phyloP scores from a whole-genome alignment of 164 flowering plant genomes.

The Hamamelis virginiana region DNA sequence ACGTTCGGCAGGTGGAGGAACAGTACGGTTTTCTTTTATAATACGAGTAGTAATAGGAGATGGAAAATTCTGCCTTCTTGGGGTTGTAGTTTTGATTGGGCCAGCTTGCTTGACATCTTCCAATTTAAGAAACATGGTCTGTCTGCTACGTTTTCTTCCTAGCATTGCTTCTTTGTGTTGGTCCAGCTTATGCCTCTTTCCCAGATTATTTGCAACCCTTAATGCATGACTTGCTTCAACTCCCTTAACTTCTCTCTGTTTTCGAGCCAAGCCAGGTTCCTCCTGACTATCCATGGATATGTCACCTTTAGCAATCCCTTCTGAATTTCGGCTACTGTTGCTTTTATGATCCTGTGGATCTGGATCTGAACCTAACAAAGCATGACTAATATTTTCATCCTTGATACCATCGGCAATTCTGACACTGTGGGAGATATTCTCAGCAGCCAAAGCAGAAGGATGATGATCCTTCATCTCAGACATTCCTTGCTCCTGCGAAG shows the following conservation, averaged over 20 bases:
- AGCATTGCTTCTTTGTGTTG: constrained; percentile 83
- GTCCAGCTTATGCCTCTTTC: constrained; percentile 74
- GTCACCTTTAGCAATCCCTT: constrained; percentile 36
- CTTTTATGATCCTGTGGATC: constrained; percentile 32
- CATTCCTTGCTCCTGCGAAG: constrained; percentile 27
- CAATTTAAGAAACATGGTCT: constrained; percentile 83
- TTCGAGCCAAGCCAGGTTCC: constrained; percentile 41
- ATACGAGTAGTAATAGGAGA: constrained; percentile 52
- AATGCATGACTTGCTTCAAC: constrained; percentile 73
- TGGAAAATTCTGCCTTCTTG: constrained; percentile 65
- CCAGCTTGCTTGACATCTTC: constrained; percentile 95
- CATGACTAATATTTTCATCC: constrained; percentile 27
- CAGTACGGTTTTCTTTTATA: constrained; percentile 55
- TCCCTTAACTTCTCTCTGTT: constrained; percentile 66
- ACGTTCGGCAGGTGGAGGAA: constrained; percentile 47
- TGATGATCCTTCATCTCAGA: constrained; percentile 23
- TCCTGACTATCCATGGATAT: constrained; percentile 39
- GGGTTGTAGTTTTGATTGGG: constrained; percentile 67
- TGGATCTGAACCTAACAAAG: constrained; percentile 32
- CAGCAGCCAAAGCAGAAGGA: constrained; percentile 24
- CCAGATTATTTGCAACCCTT: constrained; percentile 62
- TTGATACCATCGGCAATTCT: constrained; percentile 17
- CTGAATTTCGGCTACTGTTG: constrained; percentile 27
- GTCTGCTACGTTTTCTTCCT: constrained; percentile 85
- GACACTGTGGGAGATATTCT: constrained; percentile 17